Evolutionary conservation across 805 yeast species (phyloP).

Genomic region (Candida maesae): DNA sequence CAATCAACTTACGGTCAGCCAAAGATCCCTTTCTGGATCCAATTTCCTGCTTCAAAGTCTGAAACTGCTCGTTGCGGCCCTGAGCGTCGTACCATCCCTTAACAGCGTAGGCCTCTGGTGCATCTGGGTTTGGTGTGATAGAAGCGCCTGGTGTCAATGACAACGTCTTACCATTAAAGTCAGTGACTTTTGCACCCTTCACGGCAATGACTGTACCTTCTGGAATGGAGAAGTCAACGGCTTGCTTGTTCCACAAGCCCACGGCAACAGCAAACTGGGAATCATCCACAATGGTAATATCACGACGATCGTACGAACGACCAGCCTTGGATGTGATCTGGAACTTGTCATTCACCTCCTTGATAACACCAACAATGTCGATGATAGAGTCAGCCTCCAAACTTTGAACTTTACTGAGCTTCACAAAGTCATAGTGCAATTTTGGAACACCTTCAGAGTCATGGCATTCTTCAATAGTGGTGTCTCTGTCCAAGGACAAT

Average conservation of each 20-base stretch:
- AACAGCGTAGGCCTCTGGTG: conserved; percentile 79
- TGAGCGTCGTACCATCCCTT: conserved; percentile 94
- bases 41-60: conserved; percentile 55
- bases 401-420: conserved; percentile 60
- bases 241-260: conserved; percentile 89
- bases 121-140: conserved; percentile 77
- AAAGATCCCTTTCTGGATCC: conserved; percentile 38
- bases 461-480: conserved; percentile 65
- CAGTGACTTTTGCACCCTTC: conserved; percentile 86
- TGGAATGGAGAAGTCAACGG: conserved; percentile 68
- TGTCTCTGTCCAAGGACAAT: conserved; percentile 73
- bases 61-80: conserved; percentile 62
- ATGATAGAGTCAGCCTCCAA: conserved; percentile 68
- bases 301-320: conserved; percentile 89
- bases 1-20: conserved; percentile 60
- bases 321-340: conserved; percentile 89
- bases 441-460: conserved; percentile 72
- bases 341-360: conserved; percentile 67
- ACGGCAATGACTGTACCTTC: conserved; percentile 85
- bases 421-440: conserved; percentile 70
- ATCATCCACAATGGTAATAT: conserved; percentile 81
- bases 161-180: conserved; percentile 81
- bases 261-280: conserved; percentile 69
- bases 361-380: conserved; percentile 86
- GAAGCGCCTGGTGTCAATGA: conserved; percentile 79